phyloP scores from a whole-genome alignment of 192 early-diverging fungal species.

The Phycomyces blakesleeanus region DNA sequence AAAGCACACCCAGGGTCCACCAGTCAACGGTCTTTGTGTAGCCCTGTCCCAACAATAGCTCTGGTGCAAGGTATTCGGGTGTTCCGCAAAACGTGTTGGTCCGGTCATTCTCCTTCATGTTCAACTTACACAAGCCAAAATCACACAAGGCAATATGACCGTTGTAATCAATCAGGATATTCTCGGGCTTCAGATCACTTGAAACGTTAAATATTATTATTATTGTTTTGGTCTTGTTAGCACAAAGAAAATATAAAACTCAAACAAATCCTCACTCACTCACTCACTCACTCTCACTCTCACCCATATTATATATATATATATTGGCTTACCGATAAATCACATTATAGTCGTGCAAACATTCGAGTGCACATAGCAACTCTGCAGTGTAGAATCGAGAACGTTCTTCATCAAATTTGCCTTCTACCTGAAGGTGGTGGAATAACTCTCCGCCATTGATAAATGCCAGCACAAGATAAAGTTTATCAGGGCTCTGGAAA shows the following conservation, averaged over 20 bases:
- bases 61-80: slow-evolving; percentile 96
- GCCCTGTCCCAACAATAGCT: slow-evolving; percentile 79
- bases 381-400: slow-evolving; percentile 94
- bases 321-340: slow-evolving; percentile 65
- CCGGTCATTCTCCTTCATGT: slow-evolving; percentile 90
- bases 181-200: slow-evolving; percentile 95
- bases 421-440: slow-evolving; percentile 88
- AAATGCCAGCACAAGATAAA: slow-evolving; percentile 93
- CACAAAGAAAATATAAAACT: too few relatives aligned
- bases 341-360: slow-evolving; percentile 87
- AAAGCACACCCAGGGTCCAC: slow-evolving; percentile 92
- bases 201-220: too few relatives aligned
- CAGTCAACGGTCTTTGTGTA: slow-evolving; percentile 96
- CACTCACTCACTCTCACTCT: not conserved
- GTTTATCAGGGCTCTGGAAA: slow-evolving; percentile 91
- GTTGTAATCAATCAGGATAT: slow-evolving; percentile 88
- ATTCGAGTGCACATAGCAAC: slow-evolving; percentile 86
- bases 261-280: too few relatives aligned
- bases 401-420: slow-evolving; percentile 80
- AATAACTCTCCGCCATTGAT: slow-evolving; percentile 97
- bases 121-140: slow-evolving; percentile 91
- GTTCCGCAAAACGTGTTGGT: slow-evolving; percentile 97
- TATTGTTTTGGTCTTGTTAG: too few relatives aligned
- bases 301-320: not conserved
- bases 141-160: slow-evolving; percentile 95